Percentiles rank a stretch among this genome's conserved stretches.
Evolutionary conservation across 2,329 filamentous ascomycete species (phyloP).

Genomic region (Aspergillus awamori): DNA sequence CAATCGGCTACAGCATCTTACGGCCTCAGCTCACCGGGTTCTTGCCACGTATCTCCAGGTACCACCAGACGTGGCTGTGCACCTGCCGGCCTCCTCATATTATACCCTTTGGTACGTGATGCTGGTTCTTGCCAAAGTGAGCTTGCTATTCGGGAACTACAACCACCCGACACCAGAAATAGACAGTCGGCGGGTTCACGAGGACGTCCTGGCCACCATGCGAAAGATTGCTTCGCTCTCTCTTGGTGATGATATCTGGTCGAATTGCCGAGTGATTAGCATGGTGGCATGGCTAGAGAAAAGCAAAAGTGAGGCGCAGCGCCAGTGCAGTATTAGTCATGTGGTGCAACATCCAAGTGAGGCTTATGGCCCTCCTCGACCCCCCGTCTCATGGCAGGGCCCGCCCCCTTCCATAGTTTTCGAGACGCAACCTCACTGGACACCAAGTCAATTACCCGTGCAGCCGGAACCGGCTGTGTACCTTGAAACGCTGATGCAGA

Average conservation of each 20-base stretch:
- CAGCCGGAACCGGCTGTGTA: not conserved
- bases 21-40: constrained; percentile 5
- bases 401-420: not conserved
- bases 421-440: not conserved
- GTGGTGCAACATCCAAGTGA: not conserved
- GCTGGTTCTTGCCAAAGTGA: constrained; percentile 13
- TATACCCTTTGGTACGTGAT: constrained; percentile 16
- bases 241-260: constrained; percentile 11
- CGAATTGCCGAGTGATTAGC: not conserved
- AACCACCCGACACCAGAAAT: not conserved
- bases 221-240: constrained; percentile 2
- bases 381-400: not conserved
- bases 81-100: constrained; percentile 13
- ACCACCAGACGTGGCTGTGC: not conserved
- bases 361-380: not conserved
- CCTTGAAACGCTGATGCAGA: not conserved
- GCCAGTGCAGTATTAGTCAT: not conserved
- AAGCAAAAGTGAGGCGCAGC: not conserved
- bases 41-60: constrained; percentile 4
- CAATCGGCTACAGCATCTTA: constrained; percentile 2
- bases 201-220: not conserved
- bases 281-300: constrained; percentile 16
- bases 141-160: constrained; percentile 10
- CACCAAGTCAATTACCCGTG: not conserved
- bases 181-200: constrained; percentile 1